phyloP scores from a whole-genome alignment of 2,329 filamentous ascomycete species.

The Chrysosporium queenslandicum region DNA sequence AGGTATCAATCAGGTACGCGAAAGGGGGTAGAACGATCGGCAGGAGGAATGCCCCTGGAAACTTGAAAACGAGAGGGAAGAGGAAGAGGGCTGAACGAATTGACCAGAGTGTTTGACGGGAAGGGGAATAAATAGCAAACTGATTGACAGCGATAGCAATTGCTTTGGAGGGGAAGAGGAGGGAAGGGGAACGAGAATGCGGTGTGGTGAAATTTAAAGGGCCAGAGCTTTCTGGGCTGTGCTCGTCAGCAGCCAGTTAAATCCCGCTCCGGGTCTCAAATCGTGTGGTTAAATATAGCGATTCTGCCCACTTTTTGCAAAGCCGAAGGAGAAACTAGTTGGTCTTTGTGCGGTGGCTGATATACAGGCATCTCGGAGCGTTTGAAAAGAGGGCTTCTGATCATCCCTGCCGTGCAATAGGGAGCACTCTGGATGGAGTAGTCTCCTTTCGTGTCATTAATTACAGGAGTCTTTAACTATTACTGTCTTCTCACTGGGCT shows the following conservation, averaged over 20 bases:
- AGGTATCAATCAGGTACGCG: too few species aligned
- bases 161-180: not conserved
- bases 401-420: too few species aligned
- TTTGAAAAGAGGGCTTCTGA: too few species aligned
- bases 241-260: conserved; percentile 2
- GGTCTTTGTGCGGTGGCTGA: not conserved
- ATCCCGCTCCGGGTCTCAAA: not conserved
- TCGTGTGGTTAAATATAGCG: conserved; percentile 8
- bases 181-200: not conserved
- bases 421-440: too few species aligned
- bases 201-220: not conserved
- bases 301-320: conserved; percentile 1
- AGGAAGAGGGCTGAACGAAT: not conserved
- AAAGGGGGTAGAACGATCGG: not conserved
- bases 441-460: too few species aligned
- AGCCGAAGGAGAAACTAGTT: not conserved
- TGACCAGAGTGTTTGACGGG: not conserved
- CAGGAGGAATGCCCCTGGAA: not conserved
- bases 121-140: not conserved
- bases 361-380: too few species aligned
- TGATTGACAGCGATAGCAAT: not conserved
- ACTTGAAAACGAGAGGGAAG: not conserved
- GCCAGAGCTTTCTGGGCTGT: conserved; percentile 1
- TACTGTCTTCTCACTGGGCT: too few species aligned
- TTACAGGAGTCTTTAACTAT: too few species aligned